Percentiles rank a stretch among this genome's conserved stretches.
phyloP scores from a whole-genome alignment of 1,284 basidiomycete species.

The Rhodotorula mucilaginosa region DNA sequence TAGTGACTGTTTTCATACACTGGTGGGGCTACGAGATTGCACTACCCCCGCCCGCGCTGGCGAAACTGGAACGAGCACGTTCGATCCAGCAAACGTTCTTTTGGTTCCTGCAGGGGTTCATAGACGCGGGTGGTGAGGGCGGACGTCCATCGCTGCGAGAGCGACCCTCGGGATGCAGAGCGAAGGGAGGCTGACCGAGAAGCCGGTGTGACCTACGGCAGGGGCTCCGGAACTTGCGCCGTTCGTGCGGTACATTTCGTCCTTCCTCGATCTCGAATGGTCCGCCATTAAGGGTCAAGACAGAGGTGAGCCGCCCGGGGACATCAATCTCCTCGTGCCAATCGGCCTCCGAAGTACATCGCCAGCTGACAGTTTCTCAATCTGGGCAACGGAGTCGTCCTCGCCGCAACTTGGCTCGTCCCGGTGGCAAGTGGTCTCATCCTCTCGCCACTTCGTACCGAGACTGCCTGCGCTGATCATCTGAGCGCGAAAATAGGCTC shows the following conservation, averaged over 20 bases:
- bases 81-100: conserved; percentile 37
- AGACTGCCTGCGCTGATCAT: neutral
- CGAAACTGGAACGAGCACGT: conserved; percentile 21
- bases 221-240: conserved; percentile 42
- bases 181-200: no score
- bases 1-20: conserved; percentile 32
- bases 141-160: neutral
- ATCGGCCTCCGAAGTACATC: neutral
- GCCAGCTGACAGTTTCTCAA: no score
- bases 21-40: conserved; percentile 45
- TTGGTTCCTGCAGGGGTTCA: conserved; percentile 40
- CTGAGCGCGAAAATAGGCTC: neutral
- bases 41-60: conserved; percentile 36
- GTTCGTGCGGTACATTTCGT: conserved; percentile 38
- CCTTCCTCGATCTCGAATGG: conserved; percentile 44
- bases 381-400: conserved; percentile 39
- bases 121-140: conserved; percentile 29
- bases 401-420: conserved; percentile 45
- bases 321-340: no score
- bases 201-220: neutral
- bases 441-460: neutral
- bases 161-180: no score
- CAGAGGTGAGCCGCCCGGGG: conserved; percentile 4
- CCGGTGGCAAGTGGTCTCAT: conserved; percentile 7
- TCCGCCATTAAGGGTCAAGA: conserved; percentile 40